Conservation (phyloP, 768 basidiomycete species). For the Suillus clintonianus region DNA sequence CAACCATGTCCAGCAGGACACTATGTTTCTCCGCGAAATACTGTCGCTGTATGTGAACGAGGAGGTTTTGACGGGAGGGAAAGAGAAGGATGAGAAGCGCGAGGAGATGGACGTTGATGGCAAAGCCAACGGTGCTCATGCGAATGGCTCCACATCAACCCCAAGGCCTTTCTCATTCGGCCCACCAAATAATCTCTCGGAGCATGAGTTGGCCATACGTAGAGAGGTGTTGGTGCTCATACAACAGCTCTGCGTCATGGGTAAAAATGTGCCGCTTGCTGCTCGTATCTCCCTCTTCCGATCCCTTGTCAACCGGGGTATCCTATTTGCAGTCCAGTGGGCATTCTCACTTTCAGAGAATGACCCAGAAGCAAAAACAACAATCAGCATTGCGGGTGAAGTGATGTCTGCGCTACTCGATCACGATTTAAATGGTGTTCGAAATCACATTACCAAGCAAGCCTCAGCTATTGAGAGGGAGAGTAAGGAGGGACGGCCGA, state of each 20-base stretch:
- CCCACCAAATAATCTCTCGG: constrained; percentile 56
- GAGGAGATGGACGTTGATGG: constrained; percentile 34
- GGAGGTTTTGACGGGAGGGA: constrained; percentile 52
- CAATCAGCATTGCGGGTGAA: constrained; percentile 85
- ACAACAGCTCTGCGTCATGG: constrained; percentile 92
- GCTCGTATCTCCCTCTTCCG: constrained; percentile 86
- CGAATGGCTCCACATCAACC: constrained; percentile 28
- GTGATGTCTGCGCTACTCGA: constrained; percentile 84
- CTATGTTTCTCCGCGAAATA: constrained; percentile 72
- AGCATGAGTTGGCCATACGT: constrained; percentile 55
- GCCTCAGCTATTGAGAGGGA: constrained; percentile 70
- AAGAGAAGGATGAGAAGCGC: constrained; percentile 29
- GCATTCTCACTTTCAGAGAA: constrained; percentile 73
- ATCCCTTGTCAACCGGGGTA: constrained; percentile 81
- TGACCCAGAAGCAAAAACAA: constrained; percentile 46
- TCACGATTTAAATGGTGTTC: constrained; percentile 86
- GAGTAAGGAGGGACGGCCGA: constrained; percentile 53
- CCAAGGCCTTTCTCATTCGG: constrained; percentile 50
- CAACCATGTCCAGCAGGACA: constrained; percentile 80
- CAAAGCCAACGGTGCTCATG: constrained; percentile 43
- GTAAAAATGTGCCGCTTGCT: constrained; percentile 92
- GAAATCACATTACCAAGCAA: constrained; percentile 84
- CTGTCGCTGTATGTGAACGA: constrained; percentile 77
- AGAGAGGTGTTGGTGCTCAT: constrained; percentile 84
- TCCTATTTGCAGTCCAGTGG: constrained; percentile 92